A percentile compares a stretch with the other conserved stretches of the same genome.
Evolutionary conservation across 2,329 filamentous ascomycete genomes (phyloP).

Genomic region (Acarospora socialis): DNA sequence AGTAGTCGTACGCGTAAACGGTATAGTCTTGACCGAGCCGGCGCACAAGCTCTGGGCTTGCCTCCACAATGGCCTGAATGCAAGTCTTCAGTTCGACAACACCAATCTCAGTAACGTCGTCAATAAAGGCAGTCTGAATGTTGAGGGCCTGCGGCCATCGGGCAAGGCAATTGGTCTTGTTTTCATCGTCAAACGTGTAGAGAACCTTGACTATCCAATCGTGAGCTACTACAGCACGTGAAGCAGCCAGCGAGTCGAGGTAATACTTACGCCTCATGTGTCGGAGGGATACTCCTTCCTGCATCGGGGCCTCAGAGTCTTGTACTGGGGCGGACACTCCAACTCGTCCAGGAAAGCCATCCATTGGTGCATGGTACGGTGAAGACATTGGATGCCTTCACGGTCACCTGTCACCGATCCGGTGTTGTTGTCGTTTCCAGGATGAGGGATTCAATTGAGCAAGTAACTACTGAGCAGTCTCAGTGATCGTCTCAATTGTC

Average conservation of each 20-base stretch:
- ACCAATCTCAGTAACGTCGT: slow-evolving; percentile 69
- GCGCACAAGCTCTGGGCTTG: slow-evolving; percentile 74
- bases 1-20: slow-evolving; percentile 95
- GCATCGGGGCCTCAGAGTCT: slow-evolving; percentile 18
- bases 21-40: slow-evolving; percentile 70
- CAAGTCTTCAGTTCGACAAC: slow-evolving; percentile 78
- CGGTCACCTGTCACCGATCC: too few relatives aligned
- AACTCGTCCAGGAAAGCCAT: slow-evolving; percentile 7
- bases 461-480: too few relatives aligned
- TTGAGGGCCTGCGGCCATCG: slow-evolving; percentile 66
- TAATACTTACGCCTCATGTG: slow-evolving; percentile 51
- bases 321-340: slow-evolving; percentile 16
- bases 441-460: too few relatives aligned
- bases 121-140: slow-evolving; percentile 66
- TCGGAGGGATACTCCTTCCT: slow-evolving; percentile 42
- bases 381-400: slow-evolving; percentile 10
- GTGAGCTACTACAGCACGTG: too few relatives aligned
- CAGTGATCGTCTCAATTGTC: too few relatives aligned
- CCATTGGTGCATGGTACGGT: slow-evolving; percentile 8
- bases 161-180: slow-evolving; percentile 78
- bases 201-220: slow-evolving; percentile 71
- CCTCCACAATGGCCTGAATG: slow-evolving; percentile 61
- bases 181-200: slow-evolving; percentile 86
- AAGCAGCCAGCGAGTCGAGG: too few relatives aligned
- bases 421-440: too few relatives aligned